phyloP scores from a whole-genome alignment of 2,329 filamentous ascomycete species.

The Ophiostoma tasmaniense region DNA sequence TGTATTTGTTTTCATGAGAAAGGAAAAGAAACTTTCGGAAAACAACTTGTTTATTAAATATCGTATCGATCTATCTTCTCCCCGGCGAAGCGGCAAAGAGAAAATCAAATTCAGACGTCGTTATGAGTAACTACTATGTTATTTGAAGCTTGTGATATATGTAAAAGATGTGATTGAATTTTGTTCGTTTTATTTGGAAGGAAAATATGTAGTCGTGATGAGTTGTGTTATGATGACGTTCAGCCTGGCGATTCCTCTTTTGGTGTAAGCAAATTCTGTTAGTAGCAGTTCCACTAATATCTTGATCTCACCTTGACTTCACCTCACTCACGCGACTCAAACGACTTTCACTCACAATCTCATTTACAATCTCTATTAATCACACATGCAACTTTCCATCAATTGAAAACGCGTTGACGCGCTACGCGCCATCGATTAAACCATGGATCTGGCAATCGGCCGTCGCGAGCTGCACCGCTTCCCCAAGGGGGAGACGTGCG shows the following conservation, averaged over 20 bases:
- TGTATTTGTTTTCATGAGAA: background rate
- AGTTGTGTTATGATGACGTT: background rate
- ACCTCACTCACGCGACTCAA: background rate
- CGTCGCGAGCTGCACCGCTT: conserved; percentile 41
- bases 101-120: background rate
- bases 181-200: background rate
- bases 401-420: background rate
- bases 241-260: conserved; percentile 11
- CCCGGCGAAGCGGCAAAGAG: background rate
- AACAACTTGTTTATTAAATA: background rate
- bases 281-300: conserved; percentile 12
- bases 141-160: background rate
- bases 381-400: background rate
- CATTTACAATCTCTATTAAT: background rate
- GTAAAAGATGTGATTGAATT: background rate
- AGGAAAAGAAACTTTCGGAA: background rate
- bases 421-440: background rate
- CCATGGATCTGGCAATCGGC: conserved; percentile 31
- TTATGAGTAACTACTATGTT: background rate
- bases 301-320: background rate
- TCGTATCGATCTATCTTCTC: background rate
- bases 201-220: background rate
- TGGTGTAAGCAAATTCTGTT: conserved; percentile 12
- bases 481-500: conserved; percentile 45
- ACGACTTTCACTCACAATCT: background rate